phyloP scores from a whole-genome alignment of 176 grass and related monocot species.

The Coix lacrymajobi region DNA sequence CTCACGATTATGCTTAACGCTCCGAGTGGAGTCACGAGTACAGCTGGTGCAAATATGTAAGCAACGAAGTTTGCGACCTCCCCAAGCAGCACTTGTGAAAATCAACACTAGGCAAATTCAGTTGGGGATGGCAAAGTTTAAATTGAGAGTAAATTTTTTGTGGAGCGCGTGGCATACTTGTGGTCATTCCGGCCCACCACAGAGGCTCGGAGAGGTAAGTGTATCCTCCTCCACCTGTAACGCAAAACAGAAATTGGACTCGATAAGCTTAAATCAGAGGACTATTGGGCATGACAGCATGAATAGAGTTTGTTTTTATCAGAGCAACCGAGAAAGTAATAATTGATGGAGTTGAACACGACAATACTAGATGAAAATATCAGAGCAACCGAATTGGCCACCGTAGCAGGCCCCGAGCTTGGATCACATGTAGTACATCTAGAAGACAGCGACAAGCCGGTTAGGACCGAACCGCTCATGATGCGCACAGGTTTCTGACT shows the following conservation, averaged over 20 bases:
- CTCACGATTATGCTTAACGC: constrained; percentile 93
- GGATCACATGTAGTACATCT: neutral
- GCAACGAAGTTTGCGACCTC: constrained; percentile 90
- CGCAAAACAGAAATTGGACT: neutral
- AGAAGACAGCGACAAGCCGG: constrained; percentile 21
- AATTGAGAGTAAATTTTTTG: neutral
- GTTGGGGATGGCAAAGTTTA: neutral
- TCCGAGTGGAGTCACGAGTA: constrained; percentile 92
- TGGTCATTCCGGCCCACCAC: constrained; percentile 96
- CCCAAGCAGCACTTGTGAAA: constrained; percentile 75
- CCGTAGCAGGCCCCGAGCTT: neutral
- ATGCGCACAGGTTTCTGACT: neutral
- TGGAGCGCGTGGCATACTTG: constrained; percentile 45
- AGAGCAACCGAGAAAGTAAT: too few relatives aligned
- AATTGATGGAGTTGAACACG: neutral
- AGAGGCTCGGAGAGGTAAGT: constrained; percentile 74
- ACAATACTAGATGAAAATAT: neutral
- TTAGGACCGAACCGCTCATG: neutral
- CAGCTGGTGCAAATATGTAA: constrained; percentile 82
- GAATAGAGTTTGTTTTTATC: neutral
- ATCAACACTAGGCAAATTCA: constrained; percentile 26
- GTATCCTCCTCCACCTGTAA: constrained; percentile 76
- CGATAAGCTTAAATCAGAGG: neutral
- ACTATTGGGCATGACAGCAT: neutral
- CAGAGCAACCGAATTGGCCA: neutral